These are phyloP conservation scores for Aethionema arabicum DNA, from an alignment of 345 rosid genomes.

Conservation along the genomic window DNA sequence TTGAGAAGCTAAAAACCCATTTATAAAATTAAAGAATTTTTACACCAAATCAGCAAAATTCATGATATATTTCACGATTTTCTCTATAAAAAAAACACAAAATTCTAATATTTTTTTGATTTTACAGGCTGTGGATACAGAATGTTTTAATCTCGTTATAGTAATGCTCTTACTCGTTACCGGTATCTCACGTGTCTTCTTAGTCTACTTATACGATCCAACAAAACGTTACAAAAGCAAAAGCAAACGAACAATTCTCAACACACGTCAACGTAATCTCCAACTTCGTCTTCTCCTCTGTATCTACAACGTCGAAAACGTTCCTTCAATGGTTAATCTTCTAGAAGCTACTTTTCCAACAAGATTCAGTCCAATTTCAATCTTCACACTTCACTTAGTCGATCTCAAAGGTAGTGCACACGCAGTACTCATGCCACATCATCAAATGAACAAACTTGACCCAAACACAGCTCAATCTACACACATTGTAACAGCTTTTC, in stretches of 20 bases:
- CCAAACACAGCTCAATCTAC: slow-evolving; percentile 34
- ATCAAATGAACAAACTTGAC: slow-evolving; percentile 38
- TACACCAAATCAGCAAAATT: no score
- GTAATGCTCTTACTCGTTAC: slow-evolving; percentile 21
- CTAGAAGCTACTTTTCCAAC: slow-evolving; percentile 37
- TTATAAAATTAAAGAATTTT: no score
- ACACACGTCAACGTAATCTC: slow-evolving; percentile 34
- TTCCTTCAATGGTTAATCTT: slow-evolving; percentile 37
- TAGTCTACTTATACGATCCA: slow-evolving; percentile 56
- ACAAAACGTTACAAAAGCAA: slow-evolving; percentile 51
- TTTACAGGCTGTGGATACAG: slow-evolving; percentile 29
- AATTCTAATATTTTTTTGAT: background rate
- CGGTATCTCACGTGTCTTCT: slow-evolving; percentile 42
- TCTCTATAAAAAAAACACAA: no score
- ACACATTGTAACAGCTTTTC: slow-evolving; percentile 43
- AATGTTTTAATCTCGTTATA: slow-evolving; percentile 31
- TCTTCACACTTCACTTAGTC: slow-evolving; percentile 33
- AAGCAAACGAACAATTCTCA: slow-evolving; percentile 52
- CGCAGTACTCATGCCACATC: slow-evolving; percentile 35
- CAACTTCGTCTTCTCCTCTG: slow-evolving; percentile 54
- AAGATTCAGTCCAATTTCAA: slow-evolving; percentile 31
- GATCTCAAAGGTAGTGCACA: slow-evolving; percentile 41
- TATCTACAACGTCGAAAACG: slow-evolving; percentile 38
- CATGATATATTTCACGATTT: no score
- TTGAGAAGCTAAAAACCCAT: no score